phyloP scores from a whole-genome alignment of 2,329 filamentous ascomycete genomes.

The Fusarium keratoplasticum region DNA sequence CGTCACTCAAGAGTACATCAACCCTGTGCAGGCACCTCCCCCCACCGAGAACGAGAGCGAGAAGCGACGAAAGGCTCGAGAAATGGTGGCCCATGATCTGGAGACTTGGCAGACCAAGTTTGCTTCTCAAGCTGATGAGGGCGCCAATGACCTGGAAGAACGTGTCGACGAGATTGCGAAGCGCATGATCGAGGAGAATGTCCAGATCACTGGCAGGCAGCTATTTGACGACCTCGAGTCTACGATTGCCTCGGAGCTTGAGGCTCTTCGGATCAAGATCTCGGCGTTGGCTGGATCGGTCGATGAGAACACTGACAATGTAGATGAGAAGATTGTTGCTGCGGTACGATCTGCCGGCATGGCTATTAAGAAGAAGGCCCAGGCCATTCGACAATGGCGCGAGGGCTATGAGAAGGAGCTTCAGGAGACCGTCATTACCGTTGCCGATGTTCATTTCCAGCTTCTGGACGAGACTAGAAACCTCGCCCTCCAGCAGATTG shows the following conservation, averaged over 20 bases:
- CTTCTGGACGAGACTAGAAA: constrained; percentile 86
- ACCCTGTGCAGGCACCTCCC: constrained; percentile 58
- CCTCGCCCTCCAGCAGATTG: constrained; percentile 88
- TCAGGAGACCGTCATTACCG: constrained; percentile 73
- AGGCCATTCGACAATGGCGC: constrained; percentile 82
- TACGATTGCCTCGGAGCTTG: constrained; percentile 72
- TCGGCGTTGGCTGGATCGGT: constrained; percentile 69
- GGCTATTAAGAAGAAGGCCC: constrained; percentile 80
- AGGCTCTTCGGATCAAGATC: constrained; percentile 75
- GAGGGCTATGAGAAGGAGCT: constrained; percentile 78
- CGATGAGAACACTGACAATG: constrained; percentile 55
- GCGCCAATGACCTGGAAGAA: constrained; percentile 77
- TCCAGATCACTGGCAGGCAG: constrained; percentile 72
- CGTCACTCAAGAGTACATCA: constrained; percentile 41
- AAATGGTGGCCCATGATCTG: constrained; percentile 82
- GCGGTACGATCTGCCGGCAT: constrained; percentile 76
- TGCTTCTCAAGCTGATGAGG: constrained; percentile 85
- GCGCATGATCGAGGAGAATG: constrained; percentile 70
- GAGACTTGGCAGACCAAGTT: constrained; percentile 91
- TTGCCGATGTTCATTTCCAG: constrained; percentile 83
- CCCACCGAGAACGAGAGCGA: constrained; percentile 63
- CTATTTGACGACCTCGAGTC: constrained; percentile 77
- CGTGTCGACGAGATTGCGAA: constrained; percentile 69
- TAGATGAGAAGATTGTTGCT: constrained; percentile 56
- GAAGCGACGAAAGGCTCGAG: constrained; percentile 67